Conservation (phyloP, 2,329 filamentous ascomycete genomes). For the Talaromyces sp. region DNA sequence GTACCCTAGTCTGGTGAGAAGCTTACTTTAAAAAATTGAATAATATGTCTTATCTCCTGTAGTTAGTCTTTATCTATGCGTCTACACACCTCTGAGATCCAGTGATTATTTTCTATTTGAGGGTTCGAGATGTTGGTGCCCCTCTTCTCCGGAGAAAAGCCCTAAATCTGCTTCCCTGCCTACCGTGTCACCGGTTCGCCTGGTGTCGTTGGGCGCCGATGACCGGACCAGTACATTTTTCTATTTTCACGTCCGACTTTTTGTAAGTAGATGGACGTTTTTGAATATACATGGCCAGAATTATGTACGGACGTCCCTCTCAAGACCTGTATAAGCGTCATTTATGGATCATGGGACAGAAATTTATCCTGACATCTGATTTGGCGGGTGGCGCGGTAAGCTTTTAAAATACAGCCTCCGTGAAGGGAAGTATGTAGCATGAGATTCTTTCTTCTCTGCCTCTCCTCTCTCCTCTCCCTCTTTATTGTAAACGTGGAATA, state of each 20-base stretch:
- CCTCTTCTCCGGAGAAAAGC: not conserved
- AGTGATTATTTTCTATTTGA: not conserved
- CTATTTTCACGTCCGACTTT: not conserved
- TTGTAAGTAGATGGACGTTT: not conserved
- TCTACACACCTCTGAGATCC: not conserved
- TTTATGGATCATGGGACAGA: not conserved
- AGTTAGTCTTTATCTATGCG: not conserved
- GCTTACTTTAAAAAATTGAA: not conserved
- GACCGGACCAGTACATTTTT: not conserved
- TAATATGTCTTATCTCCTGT: not conserved
- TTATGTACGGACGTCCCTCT: not conserved
- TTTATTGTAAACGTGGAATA: not conserved
- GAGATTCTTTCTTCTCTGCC: not conserved
- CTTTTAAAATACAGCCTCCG: not conserved
- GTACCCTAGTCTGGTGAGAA: not conserved
- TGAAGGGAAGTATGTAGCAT: not conserved
- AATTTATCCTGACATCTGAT: not conserved
- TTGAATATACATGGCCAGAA: not conserved
- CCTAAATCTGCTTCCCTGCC: not conserved
- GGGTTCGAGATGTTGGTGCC: not conserved
- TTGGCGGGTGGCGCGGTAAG: not conserved
- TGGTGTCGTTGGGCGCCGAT: not conserved
- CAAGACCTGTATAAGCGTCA: too few relatives aligned
- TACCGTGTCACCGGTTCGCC: not conserved
- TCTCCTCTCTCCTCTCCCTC: not conserved